Conservation (phyloP, 129 eudicot genomes). For the Gnaphalium uliginosum region DNA sequence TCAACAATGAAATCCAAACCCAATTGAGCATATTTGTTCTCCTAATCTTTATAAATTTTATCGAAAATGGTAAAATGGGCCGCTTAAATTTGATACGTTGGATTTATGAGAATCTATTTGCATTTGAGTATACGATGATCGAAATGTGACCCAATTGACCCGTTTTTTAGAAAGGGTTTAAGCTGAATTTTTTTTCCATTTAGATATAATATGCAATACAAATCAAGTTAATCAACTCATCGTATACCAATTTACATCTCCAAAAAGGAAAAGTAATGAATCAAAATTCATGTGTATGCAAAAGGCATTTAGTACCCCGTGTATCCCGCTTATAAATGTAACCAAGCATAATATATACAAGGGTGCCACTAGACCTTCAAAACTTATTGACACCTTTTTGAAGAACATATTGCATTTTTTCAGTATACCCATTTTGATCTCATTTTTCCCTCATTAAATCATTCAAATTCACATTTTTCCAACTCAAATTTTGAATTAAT, state of each 20-base stretch:
- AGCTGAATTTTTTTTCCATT: no score
- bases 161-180: no score
- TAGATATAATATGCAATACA: background rate
- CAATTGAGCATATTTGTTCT: no score
- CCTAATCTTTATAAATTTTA: no score
- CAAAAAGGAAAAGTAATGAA: background rate
- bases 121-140: no score
- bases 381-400: conserved; percentile 3
- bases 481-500: background rate
- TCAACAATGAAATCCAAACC: no score
- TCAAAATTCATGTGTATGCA: conserved; percentile 9
- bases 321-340: conserved; percentile 19
- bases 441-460: conserved; percentile 1
- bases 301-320: background rate
- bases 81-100: no score
- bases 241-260: background rate
- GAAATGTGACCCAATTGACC: no score
- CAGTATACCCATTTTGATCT: background rate
- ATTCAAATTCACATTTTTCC: background rate
- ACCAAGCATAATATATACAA: conserved; percentile 11
- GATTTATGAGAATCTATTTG: no score
- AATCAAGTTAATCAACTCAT: background rate
- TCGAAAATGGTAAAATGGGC: no score
- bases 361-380: conserved; percentile 18
- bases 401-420: conserved; percentile 16